Conservation (phyloP, 1,284 basidiomycete species). For the Paramarasmius palmivorus region DNA sequence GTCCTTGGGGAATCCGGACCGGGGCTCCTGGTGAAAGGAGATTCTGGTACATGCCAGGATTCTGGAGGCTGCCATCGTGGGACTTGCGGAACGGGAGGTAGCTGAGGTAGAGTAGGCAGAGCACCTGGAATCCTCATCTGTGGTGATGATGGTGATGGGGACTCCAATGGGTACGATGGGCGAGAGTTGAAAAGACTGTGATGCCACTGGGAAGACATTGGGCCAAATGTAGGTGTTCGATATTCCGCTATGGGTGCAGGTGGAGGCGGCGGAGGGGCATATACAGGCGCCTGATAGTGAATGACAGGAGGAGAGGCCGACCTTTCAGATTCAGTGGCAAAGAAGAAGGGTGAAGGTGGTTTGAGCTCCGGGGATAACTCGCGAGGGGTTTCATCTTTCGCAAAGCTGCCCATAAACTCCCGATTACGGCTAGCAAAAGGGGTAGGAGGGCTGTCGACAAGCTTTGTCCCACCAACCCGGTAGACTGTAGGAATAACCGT, state of each 20-base stretch:
- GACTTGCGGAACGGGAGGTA: slow-evolving; percentile 17
- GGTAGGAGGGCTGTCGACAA: slow-evolving; percentile 18
- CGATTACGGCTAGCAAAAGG: not conserved
- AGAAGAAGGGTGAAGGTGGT: slow-evolving; percentile 2
- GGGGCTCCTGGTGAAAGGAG: not conserved
- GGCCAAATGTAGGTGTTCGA: slow-evolving; percentile 15
- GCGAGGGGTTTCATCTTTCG: not conserved
- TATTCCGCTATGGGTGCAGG: slow-evolving; percentile 7
- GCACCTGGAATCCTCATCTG: slow-evolving; percentile 21
- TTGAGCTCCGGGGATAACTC: not conserved
- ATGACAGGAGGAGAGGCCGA: not conserved
- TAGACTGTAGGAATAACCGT: slow-evolving; percentile 54
- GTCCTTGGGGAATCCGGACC: no score
- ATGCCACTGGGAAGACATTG: slow-evolving; percentile 4
- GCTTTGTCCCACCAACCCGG: slow-evolving; percentile 33
- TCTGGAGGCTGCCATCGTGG: slow-evolving; percentile 5
- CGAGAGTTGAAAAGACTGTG: not conserved
- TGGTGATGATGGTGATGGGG: slow-evolving; percentile 18
- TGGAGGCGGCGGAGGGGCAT: not conserved
- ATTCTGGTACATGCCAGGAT: slow-evolving; percentile 1
- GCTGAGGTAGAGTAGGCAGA: slow-evolving; percentile 18
- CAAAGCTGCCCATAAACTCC: not conserved
- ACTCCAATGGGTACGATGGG: slow-evolving; percentile 23
- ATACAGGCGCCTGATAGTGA: not conserved
- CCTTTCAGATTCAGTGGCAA: not conserved